These are phyloP conservation scores for Penicillium psychrofluorescens DNA, from an alignment of 495 filamentous ascomycete genomes.

Conservation along the genomic window DNA sequence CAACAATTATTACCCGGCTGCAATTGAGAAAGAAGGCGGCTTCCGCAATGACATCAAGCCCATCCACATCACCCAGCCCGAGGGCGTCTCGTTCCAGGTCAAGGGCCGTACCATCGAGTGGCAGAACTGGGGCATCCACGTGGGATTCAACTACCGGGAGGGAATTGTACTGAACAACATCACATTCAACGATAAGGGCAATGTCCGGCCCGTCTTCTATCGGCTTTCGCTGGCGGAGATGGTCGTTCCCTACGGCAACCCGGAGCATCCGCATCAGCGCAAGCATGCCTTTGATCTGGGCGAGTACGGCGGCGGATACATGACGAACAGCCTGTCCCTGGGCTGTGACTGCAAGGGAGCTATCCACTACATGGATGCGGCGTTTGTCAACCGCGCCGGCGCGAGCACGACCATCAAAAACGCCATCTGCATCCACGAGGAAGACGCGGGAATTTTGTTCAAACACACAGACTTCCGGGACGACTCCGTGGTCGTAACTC, in stretches of 20 bases:
- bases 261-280: constrained; percentile 84
- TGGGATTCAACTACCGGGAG: constrained; percentile 87
- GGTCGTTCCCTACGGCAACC: constrained; percentile 94
- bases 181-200: constrained; percentile 77
- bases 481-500: constrained; percentile 77
- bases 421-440: constrained; percentile 95
- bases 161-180: constrained; percentile 85
- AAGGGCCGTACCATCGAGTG: constrained; percentile 73
- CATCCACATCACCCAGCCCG: constrained; percentile 92
- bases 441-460: constrained; percentile 88
- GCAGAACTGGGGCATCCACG: constrained; percentile 94
- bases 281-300: constrained; percentile 95
- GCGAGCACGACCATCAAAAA: constrained; percentile 78
- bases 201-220: constrained; percentile 69
- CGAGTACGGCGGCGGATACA: constrained; percentile 91
- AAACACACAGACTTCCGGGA: constrained; percentile 97
- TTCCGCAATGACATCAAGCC: constrained; percentile 79
- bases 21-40: constrained; percentile 67
- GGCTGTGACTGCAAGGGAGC: constrained; percentile 95
- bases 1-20: constrained; percentile 73
- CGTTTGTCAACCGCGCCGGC: constrained; percentile 78
- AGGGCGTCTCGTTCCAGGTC: constrained; percentile 86
- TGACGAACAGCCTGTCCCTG: constrained; percentile 84
- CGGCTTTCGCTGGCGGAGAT: constrained; percentile 91
- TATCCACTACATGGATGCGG: constrained; percentile 85